phyloP scores from a whole-genome alignment of 306 rosid species.

The Cicer judaicum region DNA sequence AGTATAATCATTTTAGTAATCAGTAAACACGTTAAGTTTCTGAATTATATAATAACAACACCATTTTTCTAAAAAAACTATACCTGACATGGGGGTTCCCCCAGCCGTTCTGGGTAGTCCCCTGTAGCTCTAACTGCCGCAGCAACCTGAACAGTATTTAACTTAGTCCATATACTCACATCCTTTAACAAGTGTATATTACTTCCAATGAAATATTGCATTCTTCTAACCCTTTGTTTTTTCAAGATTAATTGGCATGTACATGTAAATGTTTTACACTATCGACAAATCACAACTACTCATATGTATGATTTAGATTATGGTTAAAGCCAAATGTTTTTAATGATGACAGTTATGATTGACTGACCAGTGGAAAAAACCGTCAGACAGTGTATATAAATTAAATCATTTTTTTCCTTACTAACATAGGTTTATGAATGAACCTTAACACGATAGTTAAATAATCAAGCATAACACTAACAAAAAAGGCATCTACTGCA shows the following conservation, averaged over 20 bases:
- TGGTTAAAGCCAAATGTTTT: too few species aligned
- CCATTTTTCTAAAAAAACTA: not conserved
- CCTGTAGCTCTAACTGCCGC: constrained; percentile 92
- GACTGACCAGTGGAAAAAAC: too few species aligned
- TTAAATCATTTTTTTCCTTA: not conserved
- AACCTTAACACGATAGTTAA: not conserved
- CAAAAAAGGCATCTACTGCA: not conserved
- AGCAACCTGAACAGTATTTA: constrained; percentile 61
- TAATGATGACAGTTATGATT: too few species aligned
- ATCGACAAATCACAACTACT: too few species aligned
- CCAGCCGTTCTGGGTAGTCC: constrained; percentile 88
- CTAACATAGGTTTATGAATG: not conserved
- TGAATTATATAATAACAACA: not conserved
- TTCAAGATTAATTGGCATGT: too few species aligned
- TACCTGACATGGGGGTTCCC: constrained; percentile 73
- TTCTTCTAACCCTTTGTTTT: not conserved
- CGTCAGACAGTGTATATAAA: too few species aligned
- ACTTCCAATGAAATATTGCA: not conserved
- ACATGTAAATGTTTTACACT: too few species aligned
- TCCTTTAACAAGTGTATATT: not conserved
- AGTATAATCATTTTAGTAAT: constrained; percentile 14
- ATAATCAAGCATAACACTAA: not conserved
- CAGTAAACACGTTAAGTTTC: not conserved
- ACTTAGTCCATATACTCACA: constrained; percentile 37
- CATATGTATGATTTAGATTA: too few species aligned